Evolutionary conservation across 2,329 filamentous ascomycete genomes (phyloP).

Genomic region (Lecanosticta acicola): DNA sequence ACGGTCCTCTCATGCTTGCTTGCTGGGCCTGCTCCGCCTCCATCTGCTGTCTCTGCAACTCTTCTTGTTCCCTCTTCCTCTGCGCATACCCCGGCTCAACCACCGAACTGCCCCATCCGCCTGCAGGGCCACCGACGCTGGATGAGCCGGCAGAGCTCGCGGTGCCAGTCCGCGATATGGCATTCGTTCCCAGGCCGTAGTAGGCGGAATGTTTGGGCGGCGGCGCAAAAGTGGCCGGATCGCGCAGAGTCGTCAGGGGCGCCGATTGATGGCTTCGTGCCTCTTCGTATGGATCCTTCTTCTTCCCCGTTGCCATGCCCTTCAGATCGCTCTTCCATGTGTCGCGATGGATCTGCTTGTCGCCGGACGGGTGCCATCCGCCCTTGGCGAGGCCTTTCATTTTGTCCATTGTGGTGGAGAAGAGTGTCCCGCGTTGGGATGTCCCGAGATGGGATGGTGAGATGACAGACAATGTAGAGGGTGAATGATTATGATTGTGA

Average conservation of each 20-base stretch:
- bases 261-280: conserved; percentile 51
- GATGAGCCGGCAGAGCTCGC: conserved; percentile 21
- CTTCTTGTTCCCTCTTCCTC: conserved; percentile 25
- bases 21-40: conserved; percentile 31
- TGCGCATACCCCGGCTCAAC: conserved; percentile 27
- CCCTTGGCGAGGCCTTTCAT: conserved; percentile 40
- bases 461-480: neutral
- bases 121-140: conserved; percentile 24
- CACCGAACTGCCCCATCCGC: conserved; percentile 41
- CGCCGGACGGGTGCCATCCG: conserved; percentile 44
- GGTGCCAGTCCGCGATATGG: conserved; percentile 33
- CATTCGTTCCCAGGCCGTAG: conserved; percentile 38
- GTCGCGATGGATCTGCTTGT: conserved; percentile 50
- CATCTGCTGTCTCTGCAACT: conserved; percentile 26
- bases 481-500: neutral
- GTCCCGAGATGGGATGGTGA: neutral
- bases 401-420: conserved; percentile 25
- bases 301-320: conserved; percentile 45
- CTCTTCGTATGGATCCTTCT: conserved; percentile 35
- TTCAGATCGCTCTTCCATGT: conserved; percentile 43
- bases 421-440: neutral
- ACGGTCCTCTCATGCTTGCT: conserved; percentile 50
- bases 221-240: conserved; percentile 67
- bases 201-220: conserved; percentile 64
- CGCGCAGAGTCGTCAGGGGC: conserved; percentile 65